Evolutionary conservation across 1,139 yeast genomes (phyloP), one percentile per base, ranked within the genome.

Genomic region (Candida sanyaensis): DNA sequence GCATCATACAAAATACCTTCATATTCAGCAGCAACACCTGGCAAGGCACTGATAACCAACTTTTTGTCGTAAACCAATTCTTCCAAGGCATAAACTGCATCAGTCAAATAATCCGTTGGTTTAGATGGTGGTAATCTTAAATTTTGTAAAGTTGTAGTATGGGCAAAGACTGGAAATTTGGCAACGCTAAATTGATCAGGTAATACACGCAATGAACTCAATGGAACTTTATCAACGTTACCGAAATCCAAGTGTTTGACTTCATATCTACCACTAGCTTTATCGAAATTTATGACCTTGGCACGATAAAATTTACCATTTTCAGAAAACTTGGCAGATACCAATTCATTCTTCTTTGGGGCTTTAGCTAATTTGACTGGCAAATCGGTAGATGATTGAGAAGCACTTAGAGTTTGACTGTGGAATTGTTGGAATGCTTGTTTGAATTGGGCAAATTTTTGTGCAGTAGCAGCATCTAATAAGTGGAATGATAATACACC

Each of bases 191-290:
- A 84, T 55, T 77, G 77, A 27, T 75, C 52, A 11, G 92, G 88
- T 49, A 87, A 73, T 1, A 72, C 69, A 54, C 86, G 71, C 53
- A 88, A 68, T 13, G 80, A 65, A 6, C 73, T 54, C 44, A 73
- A 60, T 12, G 80, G 58, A 26, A 83, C 82, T 43, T 64, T 63
- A 55, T 82, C 86, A 41, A 72, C 60, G 46, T 81, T 80, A 43
- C 93, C 93, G 54, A 81, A 82, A 62, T 87, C 95, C 50, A 86
- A 64, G 54, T 84, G 85, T 56, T 77, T 76, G 23, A 86, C 84
- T 43, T 78, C 77, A 55, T 68, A 81, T 50, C 69, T 69, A 48
- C 68, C 67, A 29, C 76, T 60, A 7, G 75, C 56, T 54, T 77
- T 77, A 55, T 86, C 88, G 51, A 73, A 72, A 12, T 72, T 66